A percentile compares a stretch with the other conserved stretches of the same genome.
These are phyloP conservation scores for Colletotrichum tabaci DNA, from an alignment of 2,329 filamentous ascomycete genomes.

Conservation along the genomic window DNA sequence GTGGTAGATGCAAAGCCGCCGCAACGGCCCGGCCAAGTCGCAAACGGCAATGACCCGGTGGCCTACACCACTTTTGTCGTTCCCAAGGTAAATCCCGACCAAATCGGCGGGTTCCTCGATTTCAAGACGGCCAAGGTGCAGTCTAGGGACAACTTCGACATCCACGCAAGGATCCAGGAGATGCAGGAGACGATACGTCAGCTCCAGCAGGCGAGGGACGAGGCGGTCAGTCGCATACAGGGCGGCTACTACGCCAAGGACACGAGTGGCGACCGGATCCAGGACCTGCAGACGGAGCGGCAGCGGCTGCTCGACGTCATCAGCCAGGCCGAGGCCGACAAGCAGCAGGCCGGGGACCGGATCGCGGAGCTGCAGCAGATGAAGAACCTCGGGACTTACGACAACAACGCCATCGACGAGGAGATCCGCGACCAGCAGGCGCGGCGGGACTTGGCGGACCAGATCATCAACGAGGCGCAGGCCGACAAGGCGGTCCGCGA, in stretches of 20 bases:
- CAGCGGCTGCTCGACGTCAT: slow-evolving; percentile 3
- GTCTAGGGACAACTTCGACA: background rate
- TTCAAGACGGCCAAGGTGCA: background rate
- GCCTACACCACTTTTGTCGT: background rate
- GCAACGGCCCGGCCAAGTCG: background rate
- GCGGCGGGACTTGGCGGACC: background rate
- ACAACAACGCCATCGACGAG: background rate
- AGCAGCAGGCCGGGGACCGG: background rate
- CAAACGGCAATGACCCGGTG: background rate
- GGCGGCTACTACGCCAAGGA: background rate
- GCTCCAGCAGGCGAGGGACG: background rate
- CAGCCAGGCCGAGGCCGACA: slow-evolving; percentile 4
- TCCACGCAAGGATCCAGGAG: background rate
- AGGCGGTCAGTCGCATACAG: background rate
- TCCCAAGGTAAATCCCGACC: too few species aligned
- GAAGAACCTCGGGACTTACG: background rate
- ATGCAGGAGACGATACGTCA: background rate
- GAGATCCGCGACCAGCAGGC: slow-evolving; percentile 8
- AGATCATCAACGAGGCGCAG: background rate
- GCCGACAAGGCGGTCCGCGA: background rate
- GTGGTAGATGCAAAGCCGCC: slow-evolving; percentile 1
- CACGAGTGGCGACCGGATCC: background rate
- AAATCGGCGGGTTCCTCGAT: background rate
- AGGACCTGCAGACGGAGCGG: slow-evolving; percentile 2
- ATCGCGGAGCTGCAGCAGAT: background rate